A percentile compares a stretch with the other conserved stretches of the same genome.
Conservation (phyloP, 768 basidiomycete species). For the Agaricus subrufescens region DNA sequence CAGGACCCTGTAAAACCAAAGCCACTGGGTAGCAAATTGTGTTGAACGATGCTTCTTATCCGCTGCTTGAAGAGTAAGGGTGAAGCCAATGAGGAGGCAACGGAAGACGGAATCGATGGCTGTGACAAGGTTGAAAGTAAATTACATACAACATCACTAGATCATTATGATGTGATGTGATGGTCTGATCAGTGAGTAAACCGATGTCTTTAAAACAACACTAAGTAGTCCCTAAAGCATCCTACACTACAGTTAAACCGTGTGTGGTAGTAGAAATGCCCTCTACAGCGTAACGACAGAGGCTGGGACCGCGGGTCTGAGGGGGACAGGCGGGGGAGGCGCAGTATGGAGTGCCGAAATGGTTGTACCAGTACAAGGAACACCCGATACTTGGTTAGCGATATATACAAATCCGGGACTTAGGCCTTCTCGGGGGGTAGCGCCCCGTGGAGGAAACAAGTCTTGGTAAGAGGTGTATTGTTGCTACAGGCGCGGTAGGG, state of each 20-base stretch:
- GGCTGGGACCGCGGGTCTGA: neutral
- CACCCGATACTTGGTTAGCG: neutral
- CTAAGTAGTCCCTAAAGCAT: too few relatives aligned
- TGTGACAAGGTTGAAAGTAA: neutral
- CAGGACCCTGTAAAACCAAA: conserved; percentile 82
- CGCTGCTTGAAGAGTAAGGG: neutral
- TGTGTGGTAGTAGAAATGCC: too few relatives aligned
- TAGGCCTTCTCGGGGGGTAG: too few relatives aligned
- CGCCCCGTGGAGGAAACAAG: too few relatives aligned
- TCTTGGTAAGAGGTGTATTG: too few relatives aligned
- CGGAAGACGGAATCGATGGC: conserved; percentile 6
- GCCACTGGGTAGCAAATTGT: conserved; percentile 68
- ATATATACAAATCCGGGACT: too few relatives aligned
- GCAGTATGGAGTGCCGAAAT: neutral
- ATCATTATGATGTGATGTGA: neutral
- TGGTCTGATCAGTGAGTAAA: too few relatives aligned
- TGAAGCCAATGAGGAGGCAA: neutral
- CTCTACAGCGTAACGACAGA: neutral
- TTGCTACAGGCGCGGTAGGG: too few relatives aligned
- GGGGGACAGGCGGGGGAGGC: neutral
- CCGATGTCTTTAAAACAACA: too few relatives aligned
- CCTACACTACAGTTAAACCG: too few relatives aligned
- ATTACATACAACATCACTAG: neutral
- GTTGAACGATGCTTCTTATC: conserved; percentile 16
- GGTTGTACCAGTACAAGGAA: conserved; percentile 20